Evolutionary conservation across 2,329 filamentous ascomycete genomes (phyloP).

Genomic region (Fusarium sp.): DNA sequence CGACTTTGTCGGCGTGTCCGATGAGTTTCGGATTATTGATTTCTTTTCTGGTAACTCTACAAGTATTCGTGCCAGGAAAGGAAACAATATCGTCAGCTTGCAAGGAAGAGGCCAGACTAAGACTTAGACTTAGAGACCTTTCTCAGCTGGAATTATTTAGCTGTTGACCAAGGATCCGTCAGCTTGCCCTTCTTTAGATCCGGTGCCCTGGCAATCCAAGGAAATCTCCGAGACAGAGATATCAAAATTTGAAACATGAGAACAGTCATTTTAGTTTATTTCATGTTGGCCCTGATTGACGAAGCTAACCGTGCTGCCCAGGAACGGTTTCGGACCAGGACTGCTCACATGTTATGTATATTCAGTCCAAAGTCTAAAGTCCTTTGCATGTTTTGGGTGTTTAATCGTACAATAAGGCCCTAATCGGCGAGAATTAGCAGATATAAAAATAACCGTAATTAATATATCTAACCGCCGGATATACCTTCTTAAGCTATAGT

Average conservation of each 20-base stretch:
- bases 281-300: not conserved
- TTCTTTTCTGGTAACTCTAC: conserved; percentile 6
- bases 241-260: conserved; percentile 5
- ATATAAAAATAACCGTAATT: no score
- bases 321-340: not conserved
- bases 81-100: conserved; percentile 2
- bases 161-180: conserved; percentile 10
- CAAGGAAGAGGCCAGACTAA: not conserved
- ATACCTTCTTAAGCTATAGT: no score
- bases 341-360: conserved; percentile 4
- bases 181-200: conserved; percentile 4
- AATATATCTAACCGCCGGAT: no score
- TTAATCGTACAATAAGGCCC: conserved; percentile 23
- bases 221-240: conserved; percentile 31
- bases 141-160: conserved; percentile 33
- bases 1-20: conserved; percentile 24
- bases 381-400: no score
- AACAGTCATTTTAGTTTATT: not conserved
- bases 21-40: conserved; percentile 34
- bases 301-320: conserved; percentile 17
- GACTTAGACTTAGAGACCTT: not conserved
- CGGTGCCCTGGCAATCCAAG: conserved; percentile 22
- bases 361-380: no score
- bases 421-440: no score
- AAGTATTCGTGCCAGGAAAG: not conserved